Conservation (phyloP, 2,329 filamentous ascomycete species). For the Didymella glomerata region DNA sequence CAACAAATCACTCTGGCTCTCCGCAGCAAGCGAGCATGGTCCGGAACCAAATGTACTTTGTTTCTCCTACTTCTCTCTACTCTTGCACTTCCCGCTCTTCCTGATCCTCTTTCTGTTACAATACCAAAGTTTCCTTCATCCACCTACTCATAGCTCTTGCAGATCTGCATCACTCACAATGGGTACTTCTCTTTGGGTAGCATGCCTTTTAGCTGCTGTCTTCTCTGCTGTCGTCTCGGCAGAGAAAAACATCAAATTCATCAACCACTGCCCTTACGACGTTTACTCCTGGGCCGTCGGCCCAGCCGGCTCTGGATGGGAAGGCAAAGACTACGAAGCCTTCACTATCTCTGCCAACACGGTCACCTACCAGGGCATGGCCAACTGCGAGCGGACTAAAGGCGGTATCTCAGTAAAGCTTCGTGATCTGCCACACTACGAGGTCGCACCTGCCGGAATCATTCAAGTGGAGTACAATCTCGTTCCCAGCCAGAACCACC, state of each 20-base stretch:
- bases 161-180: background rate
- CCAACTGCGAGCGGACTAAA: slow-evolving; percentile 9
- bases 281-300: slow-evolving; percentile 36
- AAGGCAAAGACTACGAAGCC: slow-evolving; percentile 19
- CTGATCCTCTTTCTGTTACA: background rate
- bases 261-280: slow-evolving; percentile 37
- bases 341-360: slow-evolving; percentile 21
- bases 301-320: slow-evolving; percentile 3
- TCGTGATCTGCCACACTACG: slow-evolving; percentile 32
- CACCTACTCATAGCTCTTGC: background rate
- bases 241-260: slow-evolving; percentile 30
- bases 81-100: background rate
- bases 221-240: slow-evolving; percentile 11
- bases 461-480: slow-evolving; percentile 37
- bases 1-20: background rate
- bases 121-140: background rate
- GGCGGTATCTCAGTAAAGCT: slow-evolving; percentile 35
- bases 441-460: slow-evolving; percentile 29
- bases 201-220: background rate
- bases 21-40: background rate
- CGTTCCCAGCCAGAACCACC: slow-evolving; percentile 7
- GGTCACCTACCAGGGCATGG: slow-evolving; percentile 23
- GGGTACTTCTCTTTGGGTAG: background rate
- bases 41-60: background rate
- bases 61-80: no score